phyloP scores from a whole-genome alignment of 306 rosid genomes.

The Rosa persica region DNA sequence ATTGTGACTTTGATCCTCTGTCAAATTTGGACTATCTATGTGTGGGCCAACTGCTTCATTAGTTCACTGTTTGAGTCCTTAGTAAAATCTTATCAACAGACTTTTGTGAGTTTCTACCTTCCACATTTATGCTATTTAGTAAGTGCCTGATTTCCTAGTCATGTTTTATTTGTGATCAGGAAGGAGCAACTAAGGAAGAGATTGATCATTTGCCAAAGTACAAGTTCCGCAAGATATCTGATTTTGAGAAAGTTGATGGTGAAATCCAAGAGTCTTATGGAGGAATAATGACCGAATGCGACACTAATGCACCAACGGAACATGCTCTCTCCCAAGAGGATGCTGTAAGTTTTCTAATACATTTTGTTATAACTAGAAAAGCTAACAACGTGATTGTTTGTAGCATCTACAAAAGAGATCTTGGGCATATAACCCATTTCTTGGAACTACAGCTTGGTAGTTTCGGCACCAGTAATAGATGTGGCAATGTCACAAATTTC shows the following conservation, averaged over 20 bases:
- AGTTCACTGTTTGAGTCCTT: slow-evolving; percentile 1
- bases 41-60: background rate
- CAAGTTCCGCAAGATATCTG: slow-evolving; percentile 48
- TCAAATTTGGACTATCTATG: background rate
- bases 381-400: background rate
- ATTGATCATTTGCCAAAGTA: slow-evolving; percentile 77
- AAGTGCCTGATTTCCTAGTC: slow-evolving; percentile 23
- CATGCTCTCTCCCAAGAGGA: slow-evolving; percentile 62
- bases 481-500: background rate
- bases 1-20: background rate
- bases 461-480: background rate
- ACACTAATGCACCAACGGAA: slow-evolving; percentile 51
- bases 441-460: background rate
- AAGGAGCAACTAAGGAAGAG: slow-evolving; percentile 91
- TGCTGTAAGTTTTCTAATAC: slow-evolving; percentile 64
- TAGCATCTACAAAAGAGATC: background rate
- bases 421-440: background rate
- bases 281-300: slow-evolving; percentile 71
- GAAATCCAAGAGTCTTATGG: slow-evolving; percentile 61
- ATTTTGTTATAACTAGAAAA: slow-evolving; percentile 21
- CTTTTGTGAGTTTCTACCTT: background rate
- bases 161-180: slow-evolving; percentile 45
- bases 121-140: slow-evolving; percentile 3
- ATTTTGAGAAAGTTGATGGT: slow-evolving; percentile 48
- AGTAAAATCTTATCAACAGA: background rate